These are phyloP conservation scores for Aspergillus versicolor DNA, from an alignment of 2,329 filamentous ascomycete genomes.

Conservation along the genomic window DNA sequence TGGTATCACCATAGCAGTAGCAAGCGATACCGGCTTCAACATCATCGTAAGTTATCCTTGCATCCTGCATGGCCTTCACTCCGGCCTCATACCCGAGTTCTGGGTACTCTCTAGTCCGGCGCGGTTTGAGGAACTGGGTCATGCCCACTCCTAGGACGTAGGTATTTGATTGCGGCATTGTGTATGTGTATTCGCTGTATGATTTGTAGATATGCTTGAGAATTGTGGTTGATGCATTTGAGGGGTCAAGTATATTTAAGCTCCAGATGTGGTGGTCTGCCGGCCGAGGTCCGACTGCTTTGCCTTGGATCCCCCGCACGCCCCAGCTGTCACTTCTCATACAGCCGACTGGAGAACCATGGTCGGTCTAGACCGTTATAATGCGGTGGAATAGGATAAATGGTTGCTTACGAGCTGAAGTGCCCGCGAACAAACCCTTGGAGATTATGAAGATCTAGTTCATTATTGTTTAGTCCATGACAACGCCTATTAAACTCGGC, in stretches of 20 bases:
- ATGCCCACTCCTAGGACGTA: slow-evolving; percentile 98
- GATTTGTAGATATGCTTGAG: too few relatives aligned
- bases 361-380: too few relatives aligned
- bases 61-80: slow-evolving; percentile 74
- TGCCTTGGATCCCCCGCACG: background rate
- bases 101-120: slow-evolving; percentile 90
- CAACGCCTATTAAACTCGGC: background rate
- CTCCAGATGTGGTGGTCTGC: background rate
- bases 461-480: background rate
- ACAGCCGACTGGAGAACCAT: background rate
- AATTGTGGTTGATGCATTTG: background rate
- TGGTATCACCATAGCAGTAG: slow-evolving; percentile 96
- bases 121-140: slow-evolving; percentile 98
- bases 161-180: slow-evolving; percentile 37
- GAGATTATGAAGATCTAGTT: too few relatives aligned
- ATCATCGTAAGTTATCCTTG: slow-evolving; percentile 90
- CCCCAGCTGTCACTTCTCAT: background rate
- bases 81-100: slow-evolving; percentile 92
- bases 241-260: background rate
- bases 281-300: slow-evolving; percentile 6
- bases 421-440: too few relatives aligned
- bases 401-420: too few relatives aligned
- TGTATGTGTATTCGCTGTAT: background rate
- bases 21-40: slow-evolving; percentile 92
- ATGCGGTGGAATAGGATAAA: too few relatives aligned